Conservation (phyloP, 805 yeast genomes). For the Candida arabinofermentans region DNA sequence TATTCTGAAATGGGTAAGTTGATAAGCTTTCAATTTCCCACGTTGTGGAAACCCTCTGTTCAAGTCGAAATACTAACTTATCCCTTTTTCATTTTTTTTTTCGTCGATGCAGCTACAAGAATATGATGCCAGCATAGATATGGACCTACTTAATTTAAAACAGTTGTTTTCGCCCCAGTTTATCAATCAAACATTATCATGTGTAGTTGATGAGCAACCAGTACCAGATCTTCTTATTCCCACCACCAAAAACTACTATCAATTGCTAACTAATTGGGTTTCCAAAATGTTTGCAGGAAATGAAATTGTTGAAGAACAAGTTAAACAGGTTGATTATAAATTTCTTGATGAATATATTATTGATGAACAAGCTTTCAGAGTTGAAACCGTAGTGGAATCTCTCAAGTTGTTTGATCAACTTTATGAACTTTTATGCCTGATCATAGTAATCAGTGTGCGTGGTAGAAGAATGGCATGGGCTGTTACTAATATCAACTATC, state of each 20-base stretch:
- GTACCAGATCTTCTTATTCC: constrained; percentile 3
- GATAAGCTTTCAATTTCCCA: constrained; percentile 3
- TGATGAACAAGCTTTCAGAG: constrained; percentile 2
- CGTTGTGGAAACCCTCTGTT: not conserved
- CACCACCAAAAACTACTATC: constrained; percentile 7
- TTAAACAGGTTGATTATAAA: constrained; percentile 8
- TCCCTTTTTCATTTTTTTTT: not conserved
- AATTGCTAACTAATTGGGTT: constrained; percentile 8
- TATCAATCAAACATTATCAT: constrained; percentile 14
- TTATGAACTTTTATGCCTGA: constrained; percentile 21
- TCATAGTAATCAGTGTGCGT: constrained; percentile 21
- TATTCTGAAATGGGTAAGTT: constrained; percentile 21
- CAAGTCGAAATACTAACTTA: too few relatives aligned
- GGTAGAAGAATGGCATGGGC: constrained; percentile 28
- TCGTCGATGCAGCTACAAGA: constrained; percentile 19
- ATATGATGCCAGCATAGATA: constrained; percentile 15
- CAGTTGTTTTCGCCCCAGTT: constrained; percentile 13
- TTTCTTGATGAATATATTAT: constrained; percentile 6
- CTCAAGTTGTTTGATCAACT: constrained; percentile 18
- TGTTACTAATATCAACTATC: constrained; percentile 23
- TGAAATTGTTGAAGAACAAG: constrained; percentile 13
- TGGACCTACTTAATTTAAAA: constrained; percentile 7
- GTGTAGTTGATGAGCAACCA: constrained; percentile 19
- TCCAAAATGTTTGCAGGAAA: constrained; percentile 10
- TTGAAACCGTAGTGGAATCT: too few relatives aligned